Evolutionary conservation across 352 stramenopile genomes (phyloP).

Genomic region (Phytophthora uliginosa): DNA sequence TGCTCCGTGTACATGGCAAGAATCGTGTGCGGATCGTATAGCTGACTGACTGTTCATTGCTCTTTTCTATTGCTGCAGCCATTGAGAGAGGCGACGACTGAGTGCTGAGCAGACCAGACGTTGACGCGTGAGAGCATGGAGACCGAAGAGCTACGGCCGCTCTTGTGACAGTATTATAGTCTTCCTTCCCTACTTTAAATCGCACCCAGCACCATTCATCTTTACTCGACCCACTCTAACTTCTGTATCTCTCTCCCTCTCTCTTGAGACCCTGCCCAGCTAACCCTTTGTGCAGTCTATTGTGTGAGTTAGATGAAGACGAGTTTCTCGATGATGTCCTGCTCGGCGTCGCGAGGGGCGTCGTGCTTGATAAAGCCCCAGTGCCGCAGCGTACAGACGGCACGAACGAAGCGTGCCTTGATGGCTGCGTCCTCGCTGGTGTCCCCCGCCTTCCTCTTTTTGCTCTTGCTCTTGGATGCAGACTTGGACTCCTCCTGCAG

Average conservation of each 20-base stretch:
- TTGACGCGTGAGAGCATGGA: slow-evolving; percentile 32
- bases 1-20: not conserved
- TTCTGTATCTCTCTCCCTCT: not conserved
- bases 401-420: slow-evolving; percentile 77
- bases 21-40: too few species aligned
- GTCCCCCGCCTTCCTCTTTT: slow-evolving; percentile 30
- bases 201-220: slow-evolving; percentile 28
- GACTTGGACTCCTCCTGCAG: slow-evolving; percentile 33
- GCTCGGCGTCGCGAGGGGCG: slow-evolving; percentile 45
- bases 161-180: slow-evolving; percentile 54
- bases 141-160: slow-evolving; percentile 34
- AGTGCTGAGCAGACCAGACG: slow-evolving; percentile 4
- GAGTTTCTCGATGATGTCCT: slow-evolving; percentile 80
- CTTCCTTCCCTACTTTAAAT: slow-evolving; percentile 56
- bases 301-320: slow-evolving; percentile 70
- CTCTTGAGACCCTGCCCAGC: not conserved
- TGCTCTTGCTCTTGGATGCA: slow-evolving; percentile 1
- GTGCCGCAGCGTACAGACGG: slow-evolving; percentile 73
- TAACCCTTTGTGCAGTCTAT: not conserved
- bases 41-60: slow-evolving; percentile 7
- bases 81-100: slow-evolving; percentile 88
- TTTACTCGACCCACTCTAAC: slow-evolving; percentile 5
- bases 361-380: slow-evolving; percentile 76
- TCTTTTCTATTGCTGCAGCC: slow-evolving; percentile 46
- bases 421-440: slow-evolving; percentile 36